Base-by-base conservation (phyloP, 371 early-diverging fungal species). In the Zopfochytrium polystomum region DNA sequence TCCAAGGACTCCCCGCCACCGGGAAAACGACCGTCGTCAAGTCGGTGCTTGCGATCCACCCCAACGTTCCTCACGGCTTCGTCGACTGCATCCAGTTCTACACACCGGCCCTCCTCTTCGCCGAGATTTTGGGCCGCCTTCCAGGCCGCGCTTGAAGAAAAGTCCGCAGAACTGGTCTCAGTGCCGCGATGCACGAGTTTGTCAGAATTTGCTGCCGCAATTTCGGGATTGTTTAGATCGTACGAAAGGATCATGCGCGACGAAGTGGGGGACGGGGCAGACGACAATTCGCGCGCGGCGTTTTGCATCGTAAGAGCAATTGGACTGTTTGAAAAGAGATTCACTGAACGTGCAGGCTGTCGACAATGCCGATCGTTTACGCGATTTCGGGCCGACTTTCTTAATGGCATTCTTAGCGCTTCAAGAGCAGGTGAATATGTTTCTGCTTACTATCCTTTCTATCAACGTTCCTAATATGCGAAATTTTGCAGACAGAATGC, bases 321-420 rank as follows among this genome's bases (percentile, higher is more conserved):
- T n/a, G n/a, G n/a, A n/a, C n/a, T n/a, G n/a, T n/a, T n/a, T n/a
- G n/a, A n/a, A n/a, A n/a, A n/a, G n/a, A n/a, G n/a, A n/a, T n/a
- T n/a, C n/a, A n/a, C n/a, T n/a, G n/a, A n/a, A n/a, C n/a, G n/a
- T n/a, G n/a, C n/a, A n/a, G 84, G 83, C 76, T 91, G 0, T 71
- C 92, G 95, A 95, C 66, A 79, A 87, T 32, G 91, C 91, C 0
- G 93, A 95, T 60, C 63, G 87, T 23, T 71, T 95, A 33, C 81
- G 91, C 25, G 87, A 87, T 50, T 81, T 87, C 51, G 15, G n/a
- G 26, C 78, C 84, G 3, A 80, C 80, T 31, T 67, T 92, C 15
- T 62, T 92, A 22, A 80, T 89, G 2, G 77, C 81, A 20, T 63
- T 95, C 4, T 52, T 91, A 65, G 78, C 86, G 18, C 67, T 95